Conservation (phyloP, 805 yeast species). For the Lachancea nothofagi region DNA sequence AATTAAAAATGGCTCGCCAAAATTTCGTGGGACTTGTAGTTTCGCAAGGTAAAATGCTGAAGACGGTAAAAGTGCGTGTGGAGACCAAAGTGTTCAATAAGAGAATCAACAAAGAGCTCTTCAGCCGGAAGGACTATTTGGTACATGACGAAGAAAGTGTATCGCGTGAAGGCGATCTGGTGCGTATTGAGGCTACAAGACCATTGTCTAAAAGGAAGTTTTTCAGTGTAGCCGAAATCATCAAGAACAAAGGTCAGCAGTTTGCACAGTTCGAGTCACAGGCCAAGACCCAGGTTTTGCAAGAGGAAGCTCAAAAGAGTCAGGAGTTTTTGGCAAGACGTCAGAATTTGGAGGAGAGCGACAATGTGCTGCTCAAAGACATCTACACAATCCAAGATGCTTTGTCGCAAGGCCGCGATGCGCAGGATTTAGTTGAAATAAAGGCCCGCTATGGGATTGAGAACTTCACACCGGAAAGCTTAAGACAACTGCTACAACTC, state of each 20-base stretch:
- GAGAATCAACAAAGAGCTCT: conserved; percentile 65
- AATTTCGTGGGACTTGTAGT: conserved; percentile 89
- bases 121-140: conserved; percentile 73
- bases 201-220: conserved; percentile 76
- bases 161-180: conserved; percentile 92
- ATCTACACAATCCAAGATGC: conserved; percentile 28
- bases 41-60: conserved; percentile 93
- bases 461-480: conserved; percentile 42
- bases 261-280: conserved; percentile 72
- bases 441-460: conserved; percentile 42
- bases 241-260: conserved; percentile 85
- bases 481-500: conserved; percentile 35
- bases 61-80: conserved; percentile 90
- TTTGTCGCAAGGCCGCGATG: conserved; percentile 32
- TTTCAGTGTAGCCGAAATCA: conserved; percentile 89
- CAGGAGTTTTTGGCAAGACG: conserved; percentile 50
- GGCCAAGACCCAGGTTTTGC: conserved; percentile 59
- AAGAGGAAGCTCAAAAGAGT: conserved; percentile 60
- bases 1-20: conserved; percentile 67
- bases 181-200: conserved; percentile 84
- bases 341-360: conserved; percentile 29
- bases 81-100: conserved; percentile 69
- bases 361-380: conserved; percentile 28
- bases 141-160: conserved; percentile 92
- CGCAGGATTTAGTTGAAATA: conserved; percentile 35